A percentile compares a stretch with the other conserved stretches of the same genome.
Evolutionary conservation across 106 monocot species (phyloP).

Genomic region (Acorus gramineus): DNA sequence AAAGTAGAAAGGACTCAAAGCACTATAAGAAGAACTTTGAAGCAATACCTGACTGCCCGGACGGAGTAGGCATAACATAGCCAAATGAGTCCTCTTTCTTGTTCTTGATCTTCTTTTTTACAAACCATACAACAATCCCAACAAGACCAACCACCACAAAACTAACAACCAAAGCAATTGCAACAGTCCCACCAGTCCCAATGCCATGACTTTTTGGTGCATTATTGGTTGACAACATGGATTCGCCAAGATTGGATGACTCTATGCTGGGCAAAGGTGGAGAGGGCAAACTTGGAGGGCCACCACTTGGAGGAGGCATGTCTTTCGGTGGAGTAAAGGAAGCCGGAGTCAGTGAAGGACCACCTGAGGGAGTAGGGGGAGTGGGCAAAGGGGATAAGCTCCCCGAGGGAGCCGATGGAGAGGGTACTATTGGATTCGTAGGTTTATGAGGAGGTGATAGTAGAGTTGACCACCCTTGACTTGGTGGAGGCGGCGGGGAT

Average conservation of each 20-base stretch:
- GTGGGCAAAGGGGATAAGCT: too few species aligned
- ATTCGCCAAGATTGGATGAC: background rate
- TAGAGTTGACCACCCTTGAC: too few species aligned
- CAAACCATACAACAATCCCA: conserved; percentile 29
- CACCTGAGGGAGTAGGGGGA: background rate
- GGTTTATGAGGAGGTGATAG: background rate
- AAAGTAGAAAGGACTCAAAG: too few species aligned
- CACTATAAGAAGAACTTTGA: too few species aligned
- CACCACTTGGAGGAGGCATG: background rate
- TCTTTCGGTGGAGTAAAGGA: background rate
- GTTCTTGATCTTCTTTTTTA: conserved; percentile 26
- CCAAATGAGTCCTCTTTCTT: background rate
- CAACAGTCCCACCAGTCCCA: conserved; percentile 18
- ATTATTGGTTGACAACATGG: background rate
- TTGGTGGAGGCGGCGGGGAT: background rate
- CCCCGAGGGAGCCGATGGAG: background rate
- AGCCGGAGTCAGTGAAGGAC: background rate
- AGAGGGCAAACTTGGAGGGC: background rate
- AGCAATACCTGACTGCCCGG: background rate
- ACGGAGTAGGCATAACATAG: conserved; percentile 28
- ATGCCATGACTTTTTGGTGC: conserved; percentile 8
- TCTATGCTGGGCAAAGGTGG: background rate
- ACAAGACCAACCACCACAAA: conserved; percentile 36
- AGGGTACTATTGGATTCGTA: background rate
- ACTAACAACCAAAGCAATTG: conserved; percentile 27